Percentiles rank a stretch among this genome's conserved stretches.
Conservation (phyloP, 2,329 filamentous ascomycete genomes). For the Byssoonygena ceratinophila region DNA sequence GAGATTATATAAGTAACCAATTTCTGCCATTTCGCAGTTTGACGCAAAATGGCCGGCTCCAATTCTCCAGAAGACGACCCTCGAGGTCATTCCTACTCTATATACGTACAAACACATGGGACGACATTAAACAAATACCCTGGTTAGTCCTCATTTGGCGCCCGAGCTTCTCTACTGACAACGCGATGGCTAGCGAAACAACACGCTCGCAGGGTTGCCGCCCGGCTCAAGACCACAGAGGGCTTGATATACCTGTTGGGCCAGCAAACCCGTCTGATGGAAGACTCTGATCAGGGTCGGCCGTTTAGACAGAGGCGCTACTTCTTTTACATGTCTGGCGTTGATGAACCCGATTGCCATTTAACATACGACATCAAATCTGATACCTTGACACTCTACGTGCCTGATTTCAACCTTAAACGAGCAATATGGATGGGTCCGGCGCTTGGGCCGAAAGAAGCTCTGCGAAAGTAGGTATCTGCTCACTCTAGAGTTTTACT, state of each 20-base stretch:
- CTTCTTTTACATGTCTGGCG: slow-evolving; percentile 51
- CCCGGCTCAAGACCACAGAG: slow-evolving; percentile 28
- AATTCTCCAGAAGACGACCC: background rate
- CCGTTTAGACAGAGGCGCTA: slow-evolving; percentile 51
- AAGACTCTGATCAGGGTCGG: slow-evolving; percentile 48
- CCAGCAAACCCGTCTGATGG: slow-evolving; percentile 39
- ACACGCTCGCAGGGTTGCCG: slow-evolving; percentile 40
- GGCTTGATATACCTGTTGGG: slow-evolving; percentile 50
- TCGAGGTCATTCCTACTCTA: background rate
- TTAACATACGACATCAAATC: slow-evolving; percentile 48
- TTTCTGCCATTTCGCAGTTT: too few species aligned
- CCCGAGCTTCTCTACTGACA: background rate
- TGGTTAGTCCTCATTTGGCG: too few species aligned
- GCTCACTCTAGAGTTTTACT: background rate
- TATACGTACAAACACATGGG: background rate
- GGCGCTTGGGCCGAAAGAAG: slow-evolving; percentile 43
- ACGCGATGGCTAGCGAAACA: slow-evolving; percentile 35
- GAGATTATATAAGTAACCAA: too few species aligned
- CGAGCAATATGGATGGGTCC: slow-evolving; percentile 36
- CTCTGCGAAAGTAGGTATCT: slow-evolving; percentile 37
- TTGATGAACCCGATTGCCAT: slow-evolving; percentile 45
- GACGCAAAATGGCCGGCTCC: background rate
- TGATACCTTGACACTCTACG: slow-evolving; percentile 60
- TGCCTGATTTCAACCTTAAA: slow-evolving; percentile 55
- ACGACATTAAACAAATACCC: slow-evolving; percentile 8